Evolutionary conservation across 805 yeast genomes (phyloP).

Genomic region (Yamadazyma ubonensis): DNA sequence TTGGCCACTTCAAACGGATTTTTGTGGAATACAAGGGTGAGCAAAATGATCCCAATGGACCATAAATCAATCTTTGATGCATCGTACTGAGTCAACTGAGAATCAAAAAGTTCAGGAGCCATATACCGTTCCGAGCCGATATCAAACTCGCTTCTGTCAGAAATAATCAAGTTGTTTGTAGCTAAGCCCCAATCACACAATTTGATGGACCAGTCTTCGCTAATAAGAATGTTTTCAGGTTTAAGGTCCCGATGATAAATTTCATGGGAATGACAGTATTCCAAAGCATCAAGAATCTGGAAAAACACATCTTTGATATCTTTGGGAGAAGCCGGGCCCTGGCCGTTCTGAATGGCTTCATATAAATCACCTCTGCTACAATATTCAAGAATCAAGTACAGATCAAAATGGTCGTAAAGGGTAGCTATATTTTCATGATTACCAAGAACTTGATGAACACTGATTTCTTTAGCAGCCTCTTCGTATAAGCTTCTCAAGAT

Average conservation of each 20-base stretch:
- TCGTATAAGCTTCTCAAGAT: constrained; percentile 34
- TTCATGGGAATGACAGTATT: constrained; percentile 47
- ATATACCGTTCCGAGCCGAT: constrained; percentile 89
- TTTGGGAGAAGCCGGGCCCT: constrained; percentile 59
- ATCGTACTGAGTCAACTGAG: constrained; percentile 57
- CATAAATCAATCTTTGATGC: constrained; percentile 84
- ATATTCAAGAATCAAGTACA: constrained; percentile 65
- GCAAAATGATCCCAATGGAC: constrained; percentile 82
- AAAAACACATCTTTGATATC: constrained; percentile 55
- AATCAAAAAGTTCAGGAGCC: constrained; percentile 90
- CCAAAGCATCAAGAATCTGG: constrained; percentile 51
- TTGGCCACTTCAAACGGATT: constrained; percentile 84
- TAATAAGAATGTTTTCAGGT: constrained; percentile 55
- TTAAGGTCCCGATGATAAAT: constrained; percentile 58
- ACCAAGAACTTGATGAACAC: constrained; percentile 63
- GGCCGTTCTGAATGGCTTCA: constrained; percentile 66
- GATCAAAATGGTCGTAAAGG: constrained; percentile 50
- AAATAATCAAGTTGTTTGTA: constrained; percentile 50
- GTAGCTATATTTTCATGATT: constrained; percentile 45
- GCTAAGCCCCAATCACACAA: constrained; percentile 62
- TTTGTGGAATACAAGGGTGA: constrained; percentile 84
- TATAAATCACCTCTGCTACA: constrained; percentile 87
- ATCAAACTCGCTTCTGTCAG: constrained; percentile 61
- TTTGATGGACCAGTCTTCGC: constrained; percentile 56
- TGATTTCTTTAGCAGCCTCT: constrained; percentile 69